Evolutionary conservation across 805 yeast genomes (phyloP).

Genomic region (Starmerella kuoi): DNA sequence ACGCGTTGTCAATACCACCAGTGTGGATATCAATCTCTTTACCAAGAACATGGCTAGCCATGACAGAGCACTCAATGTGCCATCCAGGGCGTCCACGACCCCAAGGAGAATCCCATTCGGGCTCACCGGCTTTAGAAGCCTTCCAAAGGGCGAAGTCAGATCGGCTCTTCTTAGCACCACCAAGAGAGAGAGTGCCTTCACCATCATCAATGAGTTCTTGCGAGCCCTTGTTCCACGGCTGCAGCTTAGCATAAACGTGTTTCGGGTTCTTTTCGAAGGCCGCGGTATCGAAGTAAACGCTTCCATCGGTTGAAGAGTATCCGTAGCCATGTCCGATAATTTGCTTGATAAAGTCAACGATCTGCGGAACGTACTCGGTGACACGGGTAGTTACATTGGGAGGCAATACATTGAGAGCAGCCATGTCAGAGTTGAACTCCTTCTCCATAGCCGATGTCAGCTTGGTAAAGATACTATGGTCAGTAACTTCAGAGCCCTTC

Average conservation of each 20-base stretch:
- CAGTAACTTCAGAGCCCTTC: constrained; percentile 64
- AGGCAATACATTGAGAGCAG: constrained; percentile 65
- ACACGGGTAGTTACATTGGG: constrained; percentile 86
- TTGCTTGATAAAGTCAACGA: constrained; percentile 60
- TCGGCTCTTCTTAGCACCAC: constrained; percentile 48
- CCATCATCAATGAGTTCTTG: constrained; percentile 80
- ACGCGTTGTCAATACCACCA: constrained; percentile 94
- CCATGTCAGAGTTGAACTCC: constrained; percentile 78
- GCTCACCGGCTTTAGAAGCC: constrained; percentile 93
- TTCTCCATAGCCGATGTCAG: constrained; percentile 85
- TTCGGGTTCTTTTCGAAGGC: constrained; percentile 58
- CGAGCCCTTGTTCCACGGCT: constrained; percentile 95
- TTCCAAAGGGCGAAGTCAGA: constrained; percentile 97
- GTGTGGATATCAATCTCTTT: constrained; percentile 81
- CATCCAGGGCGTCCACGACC: constrained; percentile 98
- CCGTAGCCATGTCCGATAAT: constrained; percentile 77
- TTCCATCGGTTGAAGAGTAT: constrained; percentile 71
- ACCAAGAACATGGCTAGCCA: constrained; percentile 88
- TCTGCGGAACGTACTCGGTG: constrained; percentile 90
- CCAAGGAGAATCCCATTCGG: constrained; percentile 92
- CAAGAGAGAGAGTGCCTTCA: constrained; percentile 67
- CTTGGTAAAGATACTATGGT: constrained; percentile 68
- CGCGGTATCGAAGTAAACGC: constrained; percentile 89
- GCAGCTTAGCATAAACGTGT: constrained; percentile 88
- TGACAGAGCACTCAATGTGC: constrained; percentile 98